Percentiles rank a stretch among this genome's conserved stretches.
Evolutionary conservation across 257 asterid genomes (phyloP).

Genomic region (Solanum acaule): DNA sequence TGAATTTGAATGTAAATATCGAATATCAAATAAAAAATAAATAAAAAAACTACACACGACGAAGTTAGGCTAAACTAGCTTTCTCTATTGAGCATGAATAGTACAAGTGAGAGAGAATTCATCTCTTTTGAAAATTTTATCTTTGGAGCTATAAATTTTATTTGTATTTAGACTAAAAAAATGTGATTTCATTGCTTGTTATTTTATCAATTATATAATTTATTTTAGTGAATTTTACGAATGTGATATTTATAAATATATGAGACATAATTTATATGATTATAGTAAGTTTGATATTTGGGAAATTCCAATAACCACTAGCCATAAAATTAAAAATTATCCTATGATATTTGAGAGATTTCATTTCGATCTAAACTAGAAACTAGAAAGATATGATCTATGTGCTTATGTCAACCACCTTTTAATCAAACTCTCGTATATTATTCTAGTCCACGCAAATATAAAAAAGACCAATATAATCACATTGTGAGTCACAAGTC

Average conservation of each 20-base stretch:
- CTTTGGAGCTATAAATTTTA: not conserved
- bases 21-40: too few species aligned
- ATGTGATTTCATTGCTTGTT: too few species aligned
- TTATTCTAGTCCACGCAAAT: not conserved
- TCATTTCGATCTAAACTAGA: not conserved
- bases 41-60: not conserved
- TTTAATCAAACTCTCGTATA: not conserved
- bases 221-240: not conserved
- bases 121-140: too few species aligned
- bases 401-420: not conserved
- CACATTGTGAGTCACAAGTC: not conserved
- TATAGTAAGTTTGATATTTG: too few species aligned
- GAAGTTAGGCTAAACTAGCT: not conserved
- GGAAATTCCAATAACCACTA: too few species aligned
- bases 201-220: too few species aligned
- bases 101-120: not conserved
- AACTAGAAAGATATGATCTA: not conserved
- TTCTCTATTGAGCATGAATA: not conserved
- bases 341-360: too few species aligned
- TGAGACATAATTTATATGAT: too few species aligned
- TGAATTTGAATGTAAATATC: too few species aligned
- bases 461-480: too few species aligned
- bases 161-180: not conserved
- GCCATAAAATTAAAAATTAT: too few species aligned
- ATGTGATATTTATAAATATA: not conserved